Base-by-base conservation (phyloP, 208 protist genomes). In the Leishmania aethiopica region DNA sequence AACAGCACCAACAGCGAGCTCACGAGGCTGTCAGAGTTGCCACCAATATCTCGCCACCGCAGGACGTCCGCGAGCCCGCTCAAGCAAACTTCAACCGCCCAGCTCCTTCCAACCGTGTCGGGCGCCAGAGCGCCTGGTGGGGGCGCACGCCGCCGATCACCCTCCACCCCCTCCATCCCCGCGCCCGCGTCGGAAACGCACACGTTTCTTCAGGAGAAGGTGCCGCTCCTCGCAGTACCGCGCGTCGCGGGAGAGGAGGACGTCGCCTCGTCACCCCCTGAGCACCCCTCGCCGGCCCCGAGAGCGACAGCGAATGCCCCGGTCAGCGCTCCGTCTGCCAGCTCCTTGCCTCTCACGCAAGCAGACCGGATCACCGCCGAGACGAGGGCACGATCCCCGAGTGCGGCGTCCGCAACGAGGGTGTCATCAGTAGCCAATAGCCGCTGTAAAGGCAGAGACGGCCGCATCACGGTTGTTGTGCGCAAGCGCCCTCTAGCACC, bases 381-480 rank as follows among this genome's bases (percentile, higher is more conserved):
- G 17, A 35, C 49, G 10, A 19, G 77, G 4, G 28, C 73, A 37
- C 51, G 71, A 37, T 35, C n/a, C 10, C 45, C 70, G 22, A 47
- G 19, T 45, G 32, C 35, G 3, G 22, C 45, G 70, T 40, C 11
- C 13, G 70, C 40, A 0, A 35, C 35, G 72, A 62, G 35, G 49
- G 51, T 28, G 11, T n/a, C 32, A 13, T 25, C 72, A 35, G 72
- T 62, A n/a, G n/a, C 32, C 0, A 77, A 80, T 22, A 57, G 73
- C 6, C 55, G 80, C 5, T 55, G 66, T 4, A 85, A 84, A 10
- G 81, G 83, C 53, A 88, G 93, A 45, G 90, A 86, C 77, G 92
- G 90, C 1, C 91, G 95, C 75, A 98, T 98, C 69, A 81, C 72
- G 35, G 94, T 98, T 28, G 90, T 92, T 7, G 95, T 98, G 75